A percentile compares a stretch with the other conserved stretches of the same genome.
phyloP scores from a whole-genome alignment of 176 grass and related monocot species.

The Eragrostis nindensis region DNA sequence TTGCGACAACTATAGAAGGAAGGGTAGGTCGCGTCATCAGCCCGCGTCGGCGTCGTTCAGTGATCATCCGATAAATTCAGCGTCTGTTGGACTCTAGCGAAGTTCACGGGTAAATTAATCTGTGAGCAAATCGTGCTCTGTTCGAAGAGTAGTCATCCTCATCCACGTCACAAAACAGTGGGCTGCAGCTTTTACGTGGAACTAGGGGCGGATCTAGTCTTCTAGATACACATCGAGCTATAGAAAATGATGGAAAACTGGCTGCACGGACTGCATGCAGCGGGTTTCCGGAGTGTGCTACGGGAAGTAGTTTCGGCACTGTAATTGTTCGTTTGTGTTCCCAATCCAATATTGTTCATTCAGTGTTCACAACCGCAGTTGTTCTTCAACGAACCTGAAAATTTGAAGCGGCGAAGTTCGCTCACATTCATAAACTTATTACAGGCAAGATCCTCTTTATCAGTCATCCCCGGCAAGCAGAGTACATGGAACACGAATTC shows the following conservation, averaged over 20 bases:
- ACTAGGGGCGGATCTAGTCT: background rate
- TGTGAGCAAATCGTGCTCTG: background rate
- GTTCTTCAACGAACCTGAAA: too few relatives aligned
- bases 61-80: background rate
- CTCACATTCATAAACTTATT: too few relatives aligned
- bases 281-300: background rate
- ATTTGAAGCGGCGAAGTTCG: too few relatives aligned
- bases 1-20: too few relatives aligned
- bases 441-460: too few relatives aligned
- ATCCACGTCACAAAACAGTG: background rate
- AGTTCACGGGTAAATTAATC: background rate
- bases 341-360: background rate
- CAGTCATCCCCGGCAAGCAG: too few relatives aligned
- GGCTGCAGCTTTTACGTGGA: constrained; percentile 4
- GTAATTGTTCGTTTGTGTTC: background rate
- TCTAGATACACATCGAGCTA: too few relatives aligned
- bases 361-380: background rate
- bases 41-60: constrained; percentile 23
- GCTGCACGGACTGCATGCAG: background rate
- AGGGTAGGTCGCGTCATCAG: background rate
- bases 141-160: background rate
- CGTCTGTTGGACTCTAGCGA: background rate
- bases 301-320: background rate
- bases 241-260: background rate
- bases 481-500: too few relatives aligned